These are phyloP conservation scores for Cystoderma amianthinum DNA, from an alignment of 768 basidiomycete species.

Conservation along the genomic window DNA sequence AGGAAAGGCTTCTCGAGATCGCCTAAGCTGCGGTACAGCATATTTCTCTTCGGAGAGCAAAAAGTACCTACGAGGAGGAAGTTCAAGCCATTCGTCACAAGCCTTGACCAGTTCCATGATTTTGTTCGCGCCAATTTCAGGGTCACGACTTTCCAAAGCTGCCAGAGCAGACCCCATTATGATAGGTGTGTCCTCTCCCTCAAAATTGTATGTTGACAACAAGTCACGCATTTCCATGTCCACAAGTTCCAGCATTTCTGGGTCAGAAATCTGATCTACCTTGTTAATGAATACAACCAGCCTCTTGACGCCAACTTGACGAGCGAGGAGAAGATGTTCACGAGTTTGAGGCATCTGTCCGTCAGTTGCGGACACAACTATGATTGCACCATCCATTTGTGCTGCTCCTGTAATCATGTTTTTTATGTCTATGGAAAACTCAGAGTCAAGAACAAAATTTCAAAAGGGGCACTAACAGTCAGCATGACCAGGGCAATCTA, in stretches of 20 bases:
- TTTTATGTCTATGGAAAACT: slow-evolving; percentile 62
- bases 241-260: slow-evolving; percentile 98
- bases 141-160: slow-evolving; percentile 82
- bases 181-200: slow-evolving; percentile 97
- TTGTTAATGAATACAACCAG: slow-evolving; percentile 99
- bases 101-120: slow-evolving; percentile 77
- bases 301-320: slow-evolving; percentile 96
- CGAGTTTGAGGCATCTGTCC: slow-evolving; percentile 99
- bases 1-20: slow-evolving; percentile 98
- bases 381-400: slow-evolving; percentile 95
- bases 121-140: slow-evolving; percentile 73
- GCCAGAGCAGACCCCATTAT: slow-evolving; percentile 96
- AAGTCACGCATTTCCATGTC: slow-evolving; percentile 99
- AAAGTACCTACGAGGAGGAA: slow-evolving; percentile 69
- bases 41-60: not conserved
- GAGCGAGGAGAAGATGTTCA: slow-evolving; percentile 94
- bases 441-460: slow-evolving; percentile 7
- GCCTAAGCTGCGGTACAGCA: slow-evolving; percentile 34
- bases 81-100: slow-evolving; percentile 92
- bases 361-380: slow-evolving; percentile 96
- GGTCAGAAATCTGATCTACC: slow-evolving; percentile 92
- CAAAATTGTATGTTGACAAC: slow-evolving; percentile 85
- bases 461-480: slow-evolving; percentile 57
- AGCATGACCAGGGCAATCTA: slow-evolving; percentile 95
- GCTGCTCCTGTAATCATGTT: slow-evolving; percentile 99